Conservation (phyloP, 2,329 filamentous ascomycete genomes). For the Lecanosticta acicola region DNA sequence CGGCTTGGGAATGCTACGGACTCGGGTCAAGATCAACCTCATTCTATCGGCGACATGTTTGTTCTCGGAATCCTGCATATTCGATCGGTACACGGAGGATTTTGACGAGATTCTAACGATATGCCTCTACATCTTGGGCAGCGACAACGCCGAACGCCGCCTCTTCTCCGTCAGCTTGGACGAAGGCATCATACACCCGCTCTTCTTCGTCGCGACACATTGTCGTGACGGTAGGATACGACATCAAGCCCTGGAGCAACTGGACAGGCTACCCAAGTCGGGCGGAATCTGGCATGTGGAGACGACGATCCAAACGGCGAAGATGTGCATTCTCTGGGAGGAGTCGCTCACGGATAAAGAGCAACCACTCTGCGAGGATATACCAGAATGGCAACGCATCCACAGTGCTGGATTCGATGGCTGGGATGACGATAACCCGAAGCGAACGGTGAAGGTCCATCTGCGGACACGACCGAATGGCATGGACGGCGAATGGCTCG, state of each 20-base stretch:
- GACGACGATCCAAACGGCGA: conserved; percentile 22
- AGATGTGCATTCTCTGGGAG: conserved; percentile 23
- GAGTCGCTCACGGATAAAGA: conserved; percentile 19
- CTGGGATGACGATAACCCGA: conserved; percentile 14
- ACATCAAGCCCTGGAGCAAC: conserved; percentile 22
- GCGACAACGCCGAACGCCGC: conserved; percentile 24
- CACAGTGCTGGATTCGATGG: conserved; percentile 23
- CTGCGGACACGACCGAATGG: conserved; percentile 26
- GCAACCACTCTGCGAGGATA: conserved; percentile 21
- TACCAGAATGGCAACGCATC: conserved; percentile 29
- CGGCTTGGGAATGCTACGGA: conserved; percentile 27
- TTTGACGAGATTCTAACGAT: conserved; percentile 30
- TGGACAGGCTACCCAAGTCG: conserved; percentile 22
- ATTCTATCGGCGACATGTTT: conserved; percentile 25
- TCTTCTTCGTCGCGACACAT: conserved; percentile 27
- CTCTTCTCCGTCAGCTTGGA: conserved; percentile 28
- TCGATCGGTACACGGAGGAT: conserved; percentile 24
- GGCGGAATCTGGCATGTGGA: conserved; percentile 29
- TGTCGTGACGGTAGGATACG: conserved; percentile 27
- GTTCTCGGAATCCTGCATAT: conserved; percentile 24
- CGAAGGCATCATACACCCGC: conserved; percentile 28
- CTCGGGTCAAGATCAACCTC: conserved; percentile 26
- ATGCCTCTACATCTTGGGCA: conserved; percentile 26
- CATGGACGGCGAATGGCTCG: conserved; percentile 28
- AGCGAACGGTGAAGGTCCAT: conserved; percentile 16